Base-by-base conservation (phyloP, 192 early-diverging fungal genomes). In the Coemansia sp. region DNA sequence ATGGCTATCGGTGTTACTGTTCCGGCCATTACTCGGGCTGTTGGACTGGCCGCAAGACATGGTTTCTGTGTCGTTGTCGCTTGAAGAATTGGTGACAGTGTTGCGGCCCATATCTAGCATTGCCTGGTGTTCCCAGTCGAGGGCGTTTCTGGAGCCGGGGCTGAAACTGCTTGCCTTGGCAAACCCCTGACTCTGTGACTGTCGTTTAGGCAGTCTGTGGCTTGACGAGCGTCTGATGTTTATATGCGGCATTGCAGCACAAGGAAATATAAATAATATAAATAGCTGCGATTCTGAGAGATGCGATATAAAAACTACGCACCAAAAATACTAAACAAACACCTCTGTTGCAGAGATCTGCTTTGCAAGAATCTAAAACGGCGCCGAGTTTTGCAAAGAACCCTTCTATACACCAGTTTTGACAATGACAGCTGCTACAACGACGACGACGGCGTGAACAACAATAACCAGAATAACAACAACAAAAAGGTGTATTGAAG, bases 91-190 rank as follows among this genome's bases (percentile, higher is more conserved):
- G 58, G 32, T 36, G 29, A 16, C 50, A 50, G 48, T 16, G 48
- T 8, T 16, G 11, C 7, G 25, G 22, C 22, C 22, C 32, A 49
- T 16, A 11, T 52, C 33, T 16, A 7, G 7, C 29, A 52, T 63
- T 12, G 48, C 22, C 31, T 67, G 55, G 38, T 73, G 60, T 5
- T 65, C 48, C 71, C 65, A 67, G 31, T 32, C 58, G 33, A 34
- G 18, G 20, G 17, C 22, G 32, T 18, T 22, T 22, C n/a, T 29
- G 14, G 55, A 56, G 8, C 55, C 18, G 4, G 55, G 55, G 30
- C 55, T 56, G 32, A 56, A 56, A 5, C 30, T 56, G 55, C 31
- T 56, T 29, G 55, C 29, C 31, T 56, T 56, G 12, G 31, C 8
- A 56, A 56, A 33, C 55, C 55, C 14, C 30, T 32, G 55, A 16